A percentile compares a stretch with the other conserved stretches of the same genome.
Evolutionary conservation across 306 rosid species (phyloP).

Genomic region (Cucurbita maxima): DNA sequence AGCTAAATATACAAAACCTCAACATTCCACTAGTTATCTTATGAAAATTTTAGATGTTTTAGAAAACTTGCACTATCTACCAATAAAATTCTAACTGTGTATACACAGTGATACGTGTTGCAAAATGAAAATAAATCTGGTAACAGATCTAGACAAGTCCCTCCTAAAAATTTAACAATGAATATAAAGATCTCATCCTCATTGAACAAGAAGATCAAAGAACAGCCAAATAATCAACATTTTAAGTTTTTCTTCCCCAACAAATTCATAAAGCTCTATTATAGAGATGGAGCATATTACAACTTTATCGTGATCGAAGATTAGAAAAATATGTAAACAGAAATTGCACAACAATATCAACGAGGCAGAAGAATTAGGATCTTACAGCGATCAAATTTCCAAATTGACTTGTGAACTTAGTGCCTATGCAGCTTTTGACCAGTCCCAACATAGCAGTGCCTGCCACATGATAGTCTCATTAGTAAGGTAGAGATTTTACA

Average conservation of each 20-base stretch:
- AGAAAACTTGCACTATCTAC: background rate
- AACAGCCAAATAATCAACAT: background rate
- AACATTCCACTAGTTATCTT: background rate
- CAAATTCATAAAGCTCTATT: background rate
- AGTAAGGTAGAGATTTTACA: background rate
- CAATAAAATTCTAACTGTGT: background rate
- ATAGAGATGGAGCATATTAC: background rate
- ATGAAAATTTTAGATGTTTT: background rate
- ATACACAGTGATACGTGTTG: background rate
- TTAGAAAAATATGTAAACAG: background rate
- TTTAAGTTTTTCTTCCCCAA: background rate
- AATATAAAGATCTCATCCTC: background rate
- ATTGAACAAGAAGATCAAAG: background rate
- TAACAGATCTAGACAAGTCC: background rate
- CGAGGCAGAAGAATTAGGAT: conserved; percentile 3
- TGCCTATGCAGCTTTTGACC: conserved; percentile 83
- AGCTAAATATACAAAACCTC: conserved; percentile 3
- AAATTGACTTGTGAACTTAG: conserved; percentile 87
- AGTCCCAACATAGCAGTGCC: conserved; percentile 78
- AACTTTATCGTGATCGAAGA: background rate
- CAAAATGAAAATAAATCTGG: background rate
- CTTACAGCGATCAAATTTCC: conserved; percentile 98
- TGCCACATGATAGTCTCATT: conserved; percentile 22
- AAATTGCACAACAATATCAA: background rate
- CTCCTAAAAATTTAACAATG: background rate